These are phyloP conservation scores for Trichoderma hamatum DNA, from an alignment of 2,329 filamentous ascomycete genomes.

Conservation along the genomic window DNA sequence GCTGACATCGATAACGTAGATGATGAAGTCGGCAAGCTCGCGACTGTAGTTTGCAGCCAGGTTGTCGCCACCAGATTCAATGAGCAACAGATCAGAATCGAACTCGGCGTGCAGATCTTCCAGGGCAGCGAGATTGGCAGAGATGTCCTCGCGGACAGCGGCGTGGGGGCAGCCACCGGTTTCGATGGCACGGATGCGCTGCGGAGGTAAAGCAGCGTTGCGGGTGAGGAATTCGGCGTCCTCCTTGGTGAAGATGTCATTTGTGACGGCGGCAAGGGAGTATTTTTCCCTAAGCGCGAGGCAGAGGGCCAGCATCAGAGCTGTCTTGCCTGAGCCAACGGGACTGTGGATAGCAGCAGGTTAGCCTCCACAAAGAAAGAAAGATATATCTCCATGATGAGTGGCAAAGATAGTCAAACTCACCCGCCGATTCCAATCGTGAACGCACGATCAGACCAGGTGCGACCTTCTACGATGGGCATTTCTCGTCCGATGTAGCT, in stretches of 20 bases:
- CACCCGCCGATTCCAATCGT: constrained; percentile 98
- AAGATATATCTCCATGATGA: not conserved
- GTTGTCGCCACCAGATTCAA: constrained; percentile 95
- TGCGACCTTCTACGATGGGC: constrained; percentile 85
- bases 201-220: constrained; percentile 77
- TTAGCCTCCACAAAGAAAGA: not conserved
- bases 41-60: constrained; percentile 94
- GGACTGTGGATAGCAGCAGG: constrained; percentile 58
- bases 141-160: constrained; percentile 96
- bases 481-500: constrained; percentile 89
- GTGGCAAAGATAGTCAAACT: constrained; percentile 33
- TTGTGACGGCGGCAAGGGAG: constrained; percentile 93
- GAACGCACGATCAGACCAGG: constrained; percentile 88
- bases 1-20: constrained; percentile 97
- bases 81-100: constrained; percentile 80
- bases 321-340: constrained; percentile 96
- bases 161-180: constrained; percentile 97
- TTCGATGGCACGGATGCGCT: constrained; percentile 92
- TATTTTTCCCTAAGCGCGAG: constrained; percentile 76
- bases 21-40: constrained; percentile 94
- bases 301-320: constrained; percentile 93
- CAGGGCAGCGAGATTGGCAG: constrained; percentile 86
- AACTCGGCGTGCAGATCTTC: constrained; percentile 85
- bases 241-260: constrained; percentile 98
- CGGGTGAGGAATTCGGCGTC: constrained; percentile 96